Percentiles rank a stretch among this genome's conserved stretches.
Conservation (phyloP, 2,329 filamentous ascomycete species). For the Colletotrichum chrysophilum region DNA sequence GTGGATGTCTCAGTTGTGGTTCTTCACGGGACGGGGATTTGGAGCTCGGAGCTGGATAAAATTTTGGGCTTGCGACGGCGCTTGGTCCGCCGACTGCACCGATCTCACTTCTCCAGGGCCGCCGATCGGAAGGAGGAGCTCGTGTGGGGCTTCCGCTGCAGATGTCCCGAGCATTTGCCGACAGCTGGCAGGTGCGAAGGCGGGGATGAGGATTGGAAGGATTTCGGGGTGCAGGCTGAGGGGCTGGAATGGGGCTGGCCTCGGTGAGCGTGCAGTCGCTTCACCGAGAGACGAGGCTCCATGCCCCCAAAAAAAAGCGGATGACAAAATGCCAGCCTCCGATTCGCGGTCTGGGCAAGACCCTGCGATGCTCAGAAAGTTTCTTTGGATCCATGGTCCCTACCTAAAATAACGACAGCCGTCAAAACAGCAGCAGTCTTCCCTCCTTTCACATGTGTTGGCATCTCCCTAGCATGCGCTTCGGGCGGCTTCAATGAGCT, state of each 20-base stretch:
- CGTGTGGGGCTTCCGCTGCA: not conserved
- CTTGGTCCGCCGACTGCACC: not conserved
- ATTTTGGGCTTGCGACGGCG: conserved; percentile 12
- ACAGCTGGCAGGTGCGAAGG: not conserved
- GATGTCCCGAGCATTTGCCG: conserved; percentile 19
- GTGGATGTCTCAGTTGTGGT: conserved; percentile 11
- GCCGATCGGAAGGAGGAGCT: not conserved
- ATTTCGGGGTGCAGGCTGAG: not conserved
- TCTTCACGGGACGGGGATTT: conserved; percentile 6
- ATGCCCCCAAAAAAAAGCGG: not conserved
- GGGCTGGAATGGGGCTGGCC: not conserved
- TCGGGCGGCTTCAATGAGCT: conserved; percentile 85
- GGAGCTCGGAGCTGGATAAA: conserved; percentile 13
- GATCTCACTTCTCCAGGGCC: not conserved
- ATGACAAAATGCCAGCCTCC: conserved; percentile 7
- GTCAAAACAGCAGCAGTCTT: not conserved
- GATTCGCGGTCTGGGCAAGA: not conserved
- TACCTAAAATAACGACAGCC: not conserved
- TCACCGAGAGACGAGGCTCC: not conserved
- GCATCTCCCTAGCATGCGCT: conserved; percentile 52
- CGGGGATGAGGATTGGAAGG: not conserved
- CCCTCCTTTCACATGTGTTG: not conserved
- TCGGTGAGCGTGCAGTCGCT: not conserved
- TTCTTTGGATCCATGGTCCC: not conserved
- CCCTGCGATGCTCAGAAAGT: not conserved